Evolutionary conservation across 177 flowering plant species (phyloP), one percentile per base, ranked within the genome.

Genomic region (Vitis hybrid): DNA sequence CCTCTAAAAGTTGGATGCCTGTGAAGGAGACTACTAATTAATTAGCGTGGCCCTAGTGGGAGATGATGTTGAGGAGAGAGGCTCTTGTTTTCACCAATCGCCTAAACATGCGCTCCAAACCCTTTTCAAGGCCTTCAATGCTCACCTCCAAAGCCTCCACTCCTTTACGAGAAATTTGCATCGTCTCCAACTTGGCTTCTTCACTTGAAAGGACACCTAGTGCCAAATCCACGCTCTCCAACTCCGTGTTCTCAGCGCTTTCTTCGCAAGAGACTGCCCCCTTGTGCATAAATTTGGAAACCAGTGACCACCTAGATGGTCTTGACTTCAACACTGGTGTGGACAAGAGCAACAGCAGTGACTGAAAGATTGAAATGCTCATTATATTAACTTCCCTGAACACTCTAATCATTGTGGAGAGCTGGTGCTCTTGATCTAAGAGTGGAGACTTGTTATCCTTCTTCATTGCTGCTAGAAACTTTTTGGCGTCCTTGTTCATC

Each of bases 51-150:
- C 7, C 21, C 48, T 56, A 67, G 2, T 3, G 58, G 27, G 77
- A 77, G 19, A 82, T 24, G 32, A 69, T 70, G 60, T 83, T 83
- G 1, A 85, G 74, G 6, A 85, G 71, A 54, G 76, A 54, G 16
- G 76, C 84, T 76, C 88, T 79, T 10, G 78, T 55, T n/a, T 69
- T 64, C 57, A 82, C 79, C 64, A 81, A 57, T 7, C 51, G 24
- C 71, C 68, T 81, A 55, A 76, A 82, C 69, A 77, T 35, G 56
- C 75, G 6, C 40, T 81, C 84, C 32, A 76, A 16, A 12, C 71
- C 81, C 24, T 60, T 63, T 52, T 82, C 88, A 56, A 82, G 52
- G 11, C 70, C 71, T 76, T 76, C 75, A 59, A 81, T 63, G 66
- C 79, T 15, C 0, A 4, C 51, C n/a, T 79, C 80, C 70, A 82